These are phyloP conservation scores for Clavispora fructus DNA, from an alignment of 805 yeast species.

Conservation along the genomic window DNA sequence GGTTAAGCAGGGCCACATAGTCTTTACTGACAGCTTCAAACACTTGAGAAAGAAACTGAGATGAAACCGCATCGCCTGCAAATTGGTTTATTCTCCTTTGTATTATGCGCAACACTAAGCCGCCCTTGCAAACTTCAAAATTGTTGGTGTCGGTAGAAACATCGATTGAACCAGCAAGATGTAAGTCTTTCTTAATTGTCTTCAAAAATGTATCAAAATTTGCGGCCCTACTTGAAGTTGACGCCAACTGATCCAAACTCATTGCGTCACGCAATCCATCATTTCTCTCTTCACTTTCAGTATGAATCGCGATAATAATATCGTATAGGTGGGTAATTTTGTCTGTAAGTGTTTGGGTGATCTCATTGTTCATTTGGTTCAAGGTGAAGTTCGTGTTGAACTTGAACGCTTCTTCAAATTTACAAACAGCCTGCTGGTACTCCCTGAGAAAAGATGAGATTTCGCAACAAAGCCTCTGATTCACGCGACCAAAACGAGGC, in stretches of 20 bases:
- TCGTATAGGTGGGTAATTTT: conserved; percentile 53
- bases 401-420: conserved; percentile 52
- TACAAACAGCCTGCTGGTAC: conserved; percentile 28
- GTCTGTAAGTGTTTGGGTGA: conserved; percentile 23
- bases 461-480: conserved; percentile 66
- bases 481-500: conserved; percentile 58
- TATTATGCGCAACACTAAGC: conserved; percentile 58
- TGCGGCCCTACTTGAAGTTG: conserved; percentile 11
- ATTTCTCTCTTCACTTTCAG: conserved; percentile 37
- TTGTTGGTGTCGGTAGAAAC: conserved; percentile 45
- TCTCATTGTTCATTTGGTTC: conserved; percentile 44
- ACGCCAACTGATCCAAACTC: conserved; percentile 10
- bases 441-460: conserved; percentile 28
- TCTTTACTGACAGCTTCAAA: conserved; percentile 55
- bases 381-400: conserved; percentile 51
- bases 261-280: conserved; percentile 12
- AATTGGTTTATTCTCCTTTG: conserved; percentile 51
- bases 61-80: conserved; percentile 61
- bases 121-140: conserved; percentile 69
- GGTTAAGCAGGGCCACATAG: conserved; percentile 62
- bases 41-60: conserved; percentile 46
- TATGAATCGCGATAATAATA: conserved; percentile 47
- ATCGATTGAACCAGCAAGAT: conserved; percentile 43
- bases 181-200: conserved; percentile 36
- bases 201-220: conserved; percentile 28